These are phyloP conservation scores for Nigrospora oryzae DNA, from an alignment of 2,329 filamentous ascomycete species.

Conservation along the genomic window DNA sequence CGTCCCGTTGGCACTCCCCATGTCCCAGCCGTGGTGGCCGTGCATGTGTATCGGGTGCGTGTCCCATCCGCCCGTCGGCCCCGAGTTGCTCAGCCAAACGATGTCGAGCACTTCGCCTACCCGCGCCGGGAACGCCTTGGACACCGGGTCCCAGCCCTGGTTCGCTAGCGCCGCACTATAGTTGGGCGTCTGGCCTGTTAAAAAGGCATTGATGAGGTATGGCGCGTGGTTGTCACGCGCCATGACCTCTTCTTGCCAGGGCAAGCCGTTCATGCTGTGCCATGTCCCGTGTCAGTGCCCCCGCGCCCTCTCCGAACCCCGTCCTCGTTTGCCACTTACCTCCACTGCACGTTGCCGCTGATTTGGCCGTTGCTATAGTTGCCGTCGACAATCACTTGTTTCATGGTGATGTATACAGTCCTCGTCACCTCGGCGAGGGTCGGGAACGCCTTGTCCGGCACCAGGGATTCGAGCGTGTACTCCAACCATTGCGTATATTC, in stretches of 20 bases:
- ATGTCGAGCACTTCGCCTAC: slow-evolving; percentile 49
- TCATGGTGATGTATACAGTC: slow-evolving; percentile 36
- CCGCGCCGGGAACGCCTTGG: slow-evolving; percentile 39
- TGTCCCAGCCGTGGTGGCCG: slow-evolving; percentile 43
- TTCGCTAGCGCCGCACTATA: slow-evolving; percentile 40
- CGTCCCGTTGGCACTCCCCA: slow-evolving; percentile 42
- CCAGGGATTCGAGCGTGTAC: slow-evolving; percentile 33
- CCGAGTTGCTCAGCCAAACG: slow-evolving; percentile 34
- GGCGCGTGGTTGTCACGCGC: slow-evolving; percentile 22
- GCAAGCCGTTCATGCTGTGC: slow-evolving; percentile 27
- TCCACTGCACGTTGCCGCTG: slow-evolving; percentile 24
- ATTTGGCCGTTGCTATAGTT: slow-evolving; percentile 15
- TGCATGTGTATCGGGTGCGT: slow-evolving; percentile 48
- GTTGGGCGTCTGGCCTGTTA: slow-evolving; percentile 40
- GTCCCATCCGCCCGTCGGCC: slow-evolving; percentile 27
- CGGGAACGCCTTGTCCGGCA: slow-evolving; percentile 23
- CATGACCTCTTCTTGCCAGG: slow-evolving; percentile 31
- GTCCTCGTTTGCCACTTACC: slow-evolving; percentile 12
- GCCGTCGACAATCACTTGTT: slow-evolving; percentile 26
- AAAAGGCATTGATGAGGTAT: slow-evolving; percentile 44
- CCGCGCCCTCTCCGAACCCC: background rate
- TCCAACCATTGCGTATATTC: slow-evolving; percentile 30
- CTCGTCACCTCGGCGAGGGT: slow-evolving; percentile 38
- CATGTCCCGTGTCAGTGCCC: background rate
- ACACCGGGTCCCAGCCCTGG: slow-evolving; percentile 43